Percentiles rank a stretch among this genome's conserved stretches.
Conservation (phyloP, 805 yeast species). For the Myxozyma geophila region DNA sequence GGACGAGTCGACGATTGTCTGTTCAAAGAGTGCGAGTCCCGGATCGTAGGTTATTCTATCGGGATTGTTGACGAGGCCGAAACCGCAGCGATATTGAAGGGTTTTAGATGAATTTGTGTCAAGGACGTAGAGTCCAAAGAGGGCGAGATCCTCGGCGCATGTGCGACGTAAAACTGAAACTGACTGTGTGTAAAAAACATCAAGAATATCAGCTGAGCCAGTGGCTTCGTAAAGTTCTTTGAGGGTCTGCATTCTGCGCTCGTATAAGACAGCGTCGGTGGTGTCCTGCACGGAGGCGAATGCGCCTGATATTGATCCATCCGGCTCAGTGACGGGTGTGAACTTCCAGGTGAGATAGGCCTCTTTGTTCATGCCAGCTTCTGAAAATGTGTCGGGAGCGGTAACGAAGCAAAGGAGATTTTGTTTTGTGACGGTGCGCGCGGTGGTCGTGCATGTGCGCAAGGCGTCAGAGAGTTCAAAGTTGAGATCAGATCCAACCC, state of each 20-base stretch:
- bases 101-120: slow-evolving; percentile 15
- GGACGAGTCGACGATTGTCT: slow-evolving; percentile 30
- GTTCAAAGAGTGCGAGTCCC: slow-evolving; percentile 27
- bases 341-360: slow-evolving; percentile 31
- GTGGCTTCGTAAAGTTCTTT: slow-evolving; percentile 34
- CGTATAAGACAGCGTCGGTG: slow-evolving; percentile 41
- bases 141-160: slow-evolving; percentile 34
- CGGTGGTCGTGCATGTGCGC: slow-evolving; percentile 23
- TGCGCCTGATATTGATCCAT: slow-evolving; percentile 40
- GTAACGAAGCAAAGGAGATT: slow-evolving; percentile 26
- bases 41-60: slow-evolving; percentile 19
- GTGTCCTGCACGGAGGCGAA: slow-evolving; percentile 37
- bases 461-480: slow-evolving; percentile 27
- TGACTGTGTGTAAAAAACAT: slow-evolving; percentile 26
- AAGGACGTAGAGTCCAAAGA: slow-evolving; percentile 29
- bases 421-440: slow-evolving; percentile 10
- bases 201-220: slow-evolving; percentile 21
- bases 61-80: slow-evolving; percentile 25
- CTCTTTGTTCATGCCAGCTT: slow-evolving; percentile 14
- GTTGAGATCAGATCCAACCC: slow-evolving; percentile 23
- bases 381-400: neutral
- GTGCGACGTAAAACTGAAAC: slow-evolving; percentile 24
- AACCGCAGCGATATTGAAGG: slow-evolving; percentile 29
- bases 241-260: slow-evolving; percentile 31
- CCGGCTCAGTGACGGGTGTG: slow-evolving; percentile 36